Evolutionary conservation across 805 yeast species (phyloP).

Genomic region (Metschnikowia anglica): DNA sequence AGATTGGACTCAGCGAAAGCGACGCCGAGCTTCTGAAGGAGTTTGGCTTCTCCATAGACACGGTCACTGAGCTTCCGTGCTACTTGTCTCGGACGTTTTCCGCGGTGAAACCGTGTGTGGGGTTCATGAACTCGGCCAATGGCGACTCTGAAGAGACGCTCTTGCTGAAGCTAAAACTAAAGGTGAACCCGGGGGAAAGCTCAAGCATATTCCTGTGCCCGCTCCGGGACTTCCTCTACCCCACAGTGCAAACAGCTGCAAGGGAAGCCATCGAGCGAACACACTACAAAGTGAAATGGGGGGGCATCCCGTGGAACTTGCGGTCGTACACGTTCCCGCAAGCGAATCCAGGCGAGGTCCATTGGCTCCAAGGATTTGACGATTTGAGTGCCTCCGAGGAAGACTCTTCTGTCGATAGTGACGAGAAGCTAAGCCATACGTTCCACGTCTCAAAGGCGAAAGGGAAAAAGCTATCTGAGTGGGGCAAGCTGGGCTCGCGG

Average conservation of each 20-base stretch:
- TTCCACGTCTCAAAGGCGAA: not conserved
- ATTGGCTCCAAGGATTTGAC: conserved; percentile 58
- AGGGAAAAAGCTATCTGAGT: conserved; percentile 22
- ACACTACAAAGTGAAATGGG: conserved; percentile 56
- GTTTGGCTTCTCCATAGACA: conserved; percentile 59
- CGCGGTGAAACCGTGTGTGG: conserved; percentile 80
- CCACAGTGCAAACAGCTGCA: conserved; percentile 26
- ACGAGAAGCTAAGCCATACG: not conserved
- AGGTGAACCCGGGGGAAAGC: conserved; percentile 75
- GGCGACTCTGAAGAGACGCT: conserved; percentile 19
- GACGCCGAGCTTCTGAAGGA: conserved; percentile 43
- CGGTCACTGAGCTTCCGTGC: conserved; percentile 65
- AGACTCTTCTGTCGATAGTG: not conserved
- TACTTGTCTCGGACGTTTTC: conserved; percentile 79
- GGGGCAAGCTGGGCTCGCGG: conserved; percentile 44
- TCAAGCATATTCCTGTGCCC: conserved; percentile 72
- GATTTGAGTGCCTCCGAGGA: conserved; percentile 60
- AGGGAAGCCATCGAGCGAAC: conserved; percentile 34
- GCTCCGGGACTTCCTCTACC: conserved; percentile 53
- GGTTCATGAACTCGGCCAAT: conserved; percentile 47
- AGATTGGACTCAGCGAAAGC: conserved; percentile 66
- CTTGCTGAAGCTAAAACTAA: conserved; percentile 36
- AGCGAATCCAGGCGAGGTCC: conserved; percentile 52
- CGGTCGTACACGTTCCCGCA: conserved; percentile 63
- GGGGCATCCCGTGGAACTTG: conserved; percentile 65